Evolutionary conservation across 108 stramenopile genomes (phyloP).

Genomic region (Licmophora abbreviata): DNA sequence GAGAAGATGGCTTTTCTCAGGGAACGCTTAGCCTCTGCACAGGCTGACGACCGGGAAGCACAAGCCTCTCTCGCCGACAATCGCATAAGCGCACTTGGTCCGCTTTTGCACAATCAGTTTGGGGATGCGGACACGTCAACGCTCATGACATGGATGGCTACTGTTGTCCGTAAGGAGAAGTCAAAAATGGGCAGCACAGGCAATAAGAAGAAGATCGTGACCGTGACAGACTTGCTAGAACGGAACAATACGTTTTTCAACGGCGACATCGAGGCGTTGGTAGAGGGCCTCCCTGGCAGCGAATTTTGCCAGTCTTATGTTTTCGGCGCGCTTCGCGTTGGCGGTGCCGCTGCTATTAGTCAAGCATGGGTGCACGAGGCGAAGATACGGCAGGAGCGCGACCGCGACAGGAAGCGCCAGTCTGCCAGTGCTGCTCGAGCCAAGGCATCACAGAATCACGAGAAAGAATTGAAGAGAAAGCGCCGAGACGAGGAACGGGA

Average conservation of each 20-base stretch:
- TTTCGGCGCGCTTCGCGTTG: constrained; percentile 45
- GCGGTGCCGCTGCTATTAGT: constrained; percentile 24
- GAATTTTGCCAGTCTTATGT: constrained; percentile 58
- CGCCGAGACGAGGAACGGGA: constrained; percentile 51
- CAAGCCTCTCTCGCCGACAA: constrained; percentile 43
- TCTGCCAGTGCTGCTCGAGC: constrained; percentile 26
- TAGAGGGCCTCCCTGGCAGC: constrained; percentile 78
- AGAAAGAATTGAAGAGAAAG: constrained; percentile 52
- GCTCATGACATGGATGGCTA: constrained; percentile 52
- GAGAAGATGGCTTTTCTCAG: constrained; percentile 29
- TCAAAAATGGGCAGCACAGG: constrained; percentile 80
- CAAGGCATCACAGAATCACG: constrained; percentile 20
- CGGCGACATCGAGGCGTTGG: constrained; percentile 51
- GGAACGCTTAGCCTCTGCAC: constrained; percentile 20
- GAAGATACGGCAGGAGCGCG: constrained; percentile 29
- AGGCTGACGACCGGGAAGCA: constrained; percentile 33
- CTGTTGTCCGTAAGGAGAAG: constrained; percentile 65
- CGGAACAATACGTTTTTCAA: constrained; percentile 75
- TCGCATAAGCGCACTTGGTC: constrained; percentile 45
- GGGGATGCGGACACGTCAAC: constrained; percentile 26
- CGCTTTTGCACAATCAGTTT: constrained; percentile 68
- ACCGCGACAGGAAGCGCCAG: constrained; percentile 34
- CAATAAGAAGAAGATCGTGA: constrained; percentile 71
- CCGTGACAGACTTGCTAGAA: constrained; percentile 56
- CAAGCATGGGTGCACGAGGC: constrained; percentile 55